phyloP scores from a whole-genome alignment of 1,139 yeast genomes.

The Candida sojae region DNA sequence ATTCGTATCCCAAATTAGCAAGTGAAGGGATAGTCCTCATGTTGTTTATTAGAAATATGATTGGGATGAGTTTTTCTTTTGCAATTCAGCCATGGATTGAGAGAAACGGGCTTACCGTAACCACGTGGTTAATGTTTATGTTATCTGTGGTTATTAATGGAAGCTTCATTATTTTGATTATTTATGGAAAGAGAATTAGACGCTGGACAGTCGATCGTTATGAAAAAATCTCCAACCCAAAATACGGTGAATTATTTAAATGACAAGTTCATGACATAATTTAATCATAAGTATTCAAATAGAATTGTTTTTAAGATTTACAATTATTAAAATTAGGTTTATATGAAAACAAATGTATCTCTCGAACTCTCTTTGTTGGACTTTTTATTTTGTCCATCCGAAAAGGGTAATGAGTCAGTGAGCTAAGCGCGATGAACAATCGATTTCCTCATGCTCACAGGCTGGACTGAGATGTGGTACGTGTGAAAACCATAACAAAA shows the following conservation, averaged over 20 bases:
- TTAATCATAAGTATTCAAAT: no score
- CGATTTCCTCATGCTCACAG: not conserved
- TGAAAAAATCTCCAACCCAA: constrained; percentile 20
- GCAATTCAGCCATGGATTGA: constrained; percentile 49
- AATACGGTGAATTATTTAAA: constrained; percentile 9
- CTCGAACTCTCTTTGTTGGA: no score
- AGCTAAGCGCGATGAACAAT: constrained; percentile 5
- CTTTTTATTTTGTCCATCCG: not conserved
- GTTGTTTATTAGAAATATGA: constrained; percentile 46
- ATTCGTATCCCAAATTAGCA: constrained; percentile 57
- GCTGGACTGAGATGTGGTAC: no score
- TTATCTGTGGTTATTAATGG: constrained; percentile 44
- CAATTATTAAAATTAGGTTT: no score
- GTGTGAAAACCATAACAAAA: no score
- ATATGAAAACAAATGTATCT: no score
- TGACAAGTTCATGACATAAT: not conserved
- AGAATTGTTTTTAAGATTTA: no score
- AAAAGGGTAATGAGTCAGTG: constrained; percentile 5
- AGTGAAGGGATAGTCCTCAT: constrained; percentile 55
- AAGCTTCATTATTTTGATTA: constrained; percentile 32
- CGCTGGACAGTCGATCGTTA: constrained; percentile 28
- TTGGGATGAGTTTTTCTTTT: constrained; percentile 48
- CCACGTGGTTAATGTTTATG: constrained; percentile 52
- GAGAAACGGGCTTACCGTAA: constrained; percentile 30
- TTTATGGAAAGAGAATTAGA: constrained; percentile 44